Evolutionary conservation across 2,329 filamentous ascomycete species (phyloP).

Genomic region (Coleophoma cylindrospora): DNA sequence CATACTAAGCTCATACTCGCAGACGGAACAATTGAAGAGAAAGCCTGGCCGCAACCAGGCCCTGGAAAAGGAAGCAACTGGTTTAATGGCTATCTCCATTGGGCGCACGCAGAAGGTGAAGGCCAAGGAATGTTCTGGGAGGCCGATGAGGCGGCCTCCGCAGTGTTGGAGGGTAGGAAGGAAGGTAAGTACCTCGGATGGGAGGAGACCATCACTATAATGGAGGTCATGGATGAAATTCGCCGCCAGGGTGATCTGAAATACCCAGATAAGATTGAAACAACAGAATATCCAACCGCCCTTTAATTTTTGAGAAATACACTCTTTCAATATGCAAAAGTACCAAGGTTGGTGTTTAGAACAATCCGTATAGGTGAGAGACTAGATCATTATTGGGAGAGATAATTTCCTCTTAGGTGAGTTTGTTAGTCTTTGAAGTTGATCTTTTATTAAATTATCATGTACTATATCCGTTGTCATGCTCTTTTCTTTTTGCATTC

Average conservation of each 20-base stretch:
- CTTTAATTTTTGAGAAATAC: too few species aligned
- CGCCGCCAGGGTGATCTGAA: constrained; percentile 52
- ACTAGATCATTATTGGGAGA: too few species aligned
- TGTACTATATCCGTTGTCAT: too few species aligned
- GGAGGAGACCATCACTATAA: constrained; percentile 58
- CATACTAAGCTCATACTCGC: constrained; percentile 39
- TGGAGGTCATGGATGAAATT: constrained; percentile 65
- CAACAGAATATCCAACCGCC: neutral
- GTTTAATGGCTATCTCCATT: constrained; percentile 27
- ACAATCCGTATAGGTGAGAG: too few species aligned
- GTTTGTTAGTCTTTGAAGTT: too few species aligned
- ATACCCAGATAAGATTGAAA: constrained; percentile 60
- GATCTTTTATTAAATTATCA: too few species aligned
- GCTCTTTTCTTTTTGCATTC: too few species aligned
- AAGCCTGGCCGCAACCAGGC: neutral
- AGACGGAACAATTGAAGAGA: constrained; percentile 11
- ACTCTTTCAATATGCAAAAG: too few species aligned
- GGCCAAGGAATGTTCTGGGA: constrained; percentile 65
- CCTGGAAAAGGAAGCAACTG: constrained; percentile 21
- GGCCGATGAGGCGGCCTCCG: constrained; percentile 57
- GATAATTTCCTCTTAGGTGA: too few species aligned
- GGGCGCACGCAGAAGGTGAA: constrained; percentile 26
- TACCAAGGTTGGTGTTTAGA: too few species aligned
- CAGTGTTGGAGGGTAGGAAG: constrained; percentile 51
- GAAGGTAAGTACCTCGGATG: constrained; percentile 51